Conservation (phyloP, 306 rosid species). For the Inga laurina region DNA sequence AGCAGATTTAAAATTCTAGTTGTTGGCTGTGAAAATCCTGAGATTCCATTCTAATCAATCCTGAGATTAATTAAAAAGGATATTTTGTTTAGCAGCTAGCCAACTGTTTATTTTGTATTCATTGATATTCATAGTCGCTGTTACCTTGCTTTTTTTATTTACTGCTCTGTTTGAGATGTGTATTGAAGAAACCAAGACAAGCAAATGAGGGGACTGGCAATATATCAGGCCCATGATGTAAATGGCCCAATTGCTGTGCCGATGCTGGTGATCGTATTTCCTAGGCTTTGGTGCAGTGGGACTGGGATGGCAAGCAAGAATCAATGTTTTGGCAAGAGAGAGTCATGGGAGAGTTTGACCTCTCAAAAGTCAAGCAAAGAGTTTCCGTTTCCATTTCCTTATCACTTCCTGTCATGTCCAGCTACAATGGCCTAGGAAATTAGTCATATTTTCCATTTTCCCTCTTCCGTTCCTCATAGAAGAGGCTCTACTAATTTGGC, state of each 20-base stretch:
- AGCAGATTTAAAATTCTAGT: conserved; percentile 13
- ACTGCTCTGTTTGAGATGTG: not conserved
- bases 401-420: not conserved
- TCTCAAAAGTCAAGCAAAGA: not conserved
- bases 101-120: not conserved
- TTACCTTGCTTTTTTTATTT: not conserved
- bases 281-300: not conserved
- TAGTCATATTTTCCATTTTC: not conserved
- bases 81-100: not conserved
- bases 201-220: not conserved
- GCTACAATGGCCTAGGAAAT: not conserved
- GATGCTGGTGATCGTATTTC: not conserved
- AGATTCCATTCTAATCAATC: not conserved
- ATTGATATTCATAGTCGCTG: not conserved
- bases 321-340: not conserved
- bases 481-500: not conserved
- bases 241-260: not conserved
- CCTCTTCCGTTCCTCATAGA: not conserved
- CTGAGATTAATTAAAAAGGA: not conserved
- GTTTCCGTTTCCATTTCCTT: not conserved
- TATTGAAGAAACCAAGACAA: not conserved
- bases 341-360: not conserved
- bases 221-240: not conserved
- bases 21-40: not conserved
- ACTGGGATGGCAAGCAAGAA: not conserved